These are phyloP conservation scores for Exophiala spinifera DNA, from an alignment of 2,329 filamentous ascomycete genomes.

Conservation along the genomic window DNA sequence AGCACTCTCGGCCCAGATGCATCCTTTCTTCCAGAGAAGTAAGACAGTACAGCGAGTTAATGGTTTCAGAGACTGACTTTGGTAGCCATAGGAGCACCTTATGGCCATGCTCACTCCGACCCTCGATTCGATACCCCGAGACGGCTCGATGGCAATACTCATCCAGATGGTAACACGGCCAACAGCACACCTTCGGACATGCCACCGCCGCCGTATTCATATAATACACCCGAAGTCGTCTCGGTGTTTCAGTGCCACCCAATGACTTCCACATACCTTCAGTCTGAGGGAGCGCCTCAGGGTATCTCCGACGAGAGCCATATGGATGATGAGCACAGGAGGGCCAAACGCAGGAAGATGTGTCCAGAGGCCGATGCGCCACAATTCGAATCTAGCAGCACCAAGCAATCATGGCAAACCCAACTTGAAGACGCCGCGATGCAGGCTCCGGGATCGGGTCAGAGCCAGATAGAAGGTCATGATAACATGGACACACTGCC, in stretches of 20 bases:
- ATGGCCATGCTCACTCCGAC: no score
- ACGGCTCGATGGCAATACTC: no score
- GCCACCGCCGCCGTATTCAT: no score
- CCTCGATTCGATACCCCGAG: no score
- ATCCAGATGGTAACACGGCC: no score
- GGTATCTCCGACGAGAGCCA: slow-evolving; percentile 2
- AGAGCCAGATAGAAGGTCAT: no score
- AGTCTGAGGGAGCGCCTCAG: not conserved
- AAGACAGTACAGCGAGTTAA: not conserved
- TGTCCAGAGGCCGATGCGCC: slow-evolving; percentile 5
- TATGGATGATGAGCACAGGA: slow-evolving; percentile 10
- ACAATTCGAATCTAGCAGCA: not conserved
- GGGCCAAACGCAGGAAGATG: slow-evolving; percentile 23
- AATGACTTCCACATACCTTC: not conserved
- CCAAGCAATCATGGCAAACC: slow-evolving; percentile 12
- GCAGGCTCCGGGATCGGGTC: not conserved
- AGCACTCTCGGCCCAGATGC: slow-evolving; percentile 13
- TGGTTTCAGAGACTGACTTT: not conserved
- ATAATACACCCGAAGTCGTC: no score
- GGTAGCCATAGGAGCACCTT: not conserved
- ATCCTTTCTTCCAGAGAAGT: slow-evolving; percentile 35
- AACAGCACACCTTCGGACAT: not conserved
- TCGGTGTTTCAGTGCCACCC: no score
- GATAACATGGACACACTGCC: not conserved
- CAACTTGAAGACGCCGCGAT: slow-evolving; percentile 14